These are phyloP conservation scores for Volvariella surrecta DNA, from an alignment of 1,284 basidiomycete genomes.

Conservation along the genomic window DNA sequence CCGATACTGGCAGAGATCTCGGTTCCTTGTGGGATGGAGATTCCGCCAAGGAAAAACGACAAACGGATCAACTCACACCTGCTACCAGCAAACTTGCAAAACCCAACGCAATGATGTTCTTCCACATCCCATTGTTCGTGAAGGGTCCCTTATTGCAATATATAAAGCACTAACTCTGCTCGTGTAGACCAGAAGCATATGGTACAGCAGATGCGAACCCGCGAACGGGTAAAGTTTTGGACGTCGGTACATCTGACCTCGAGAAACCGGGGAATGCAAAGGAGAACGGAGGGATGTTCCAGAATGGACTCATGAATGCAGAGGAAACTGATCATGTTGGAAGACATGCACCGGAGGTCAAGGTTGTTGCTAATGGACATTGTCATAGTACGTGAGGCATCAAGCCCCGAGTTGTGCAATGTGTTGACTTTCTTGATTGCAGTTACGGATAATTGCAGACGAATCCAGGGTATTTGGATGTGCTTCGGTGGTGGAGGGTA, in stretches of 20 bases:
- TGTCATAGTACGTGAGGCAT: slow-evolving; percentile 53
- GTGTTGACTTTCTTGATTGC: neutral
- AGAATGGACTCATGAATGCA: slow-evolving; percentile 66
- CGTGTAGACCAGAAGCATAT: slow-evolving; percentile 52
- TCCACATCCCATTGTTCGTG: slow-evolving; percentile 88
- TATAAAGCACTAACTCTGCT: no score
- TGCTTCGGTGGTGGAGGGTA: slow-evolving; percentile 92
- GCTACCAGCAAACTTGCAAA: slow-evolving; percentile 60
- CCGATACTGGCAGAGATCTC: slow-evolving; percentile 65
- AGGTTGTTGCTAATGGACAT: slow-evolving; percentile 82
- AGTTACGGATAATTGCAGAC: slow-evolving; percentile 85
- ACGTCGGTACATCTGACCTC: slow-evolving; percentile 54
- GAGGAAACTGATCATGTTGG: slow-evolving; percentile 53
- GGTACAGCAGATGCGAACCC: slow-evolving; percentile 48
- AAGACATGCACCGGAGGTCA: slow-evolving; percentile 57
- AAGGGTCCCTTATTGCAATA: no score
- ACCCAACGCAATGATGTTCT: slow-evolving; percentile 91
- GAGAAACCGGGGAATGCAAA: slow-evolving; percentile 62
- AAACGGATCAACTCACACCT: slow-evolving; percentile 46
- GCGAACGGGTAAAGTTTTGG: slow-evolving; percentile 46
- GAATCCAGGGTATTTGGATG: slow-evolving; percentile 82
- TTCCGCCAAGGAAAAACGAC: slow-evolving; percentile 32
- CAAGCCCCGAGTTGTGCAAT: no score
- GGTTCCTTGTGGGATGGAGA: slow-evolving; percentile 55
- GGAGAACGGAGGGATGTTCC: slow-evolving; percentile 73